Evolutionary conservation across 192 early-diverging fungal species (phyloP).

Genomic region (Coemansia asiatica): DNA sequence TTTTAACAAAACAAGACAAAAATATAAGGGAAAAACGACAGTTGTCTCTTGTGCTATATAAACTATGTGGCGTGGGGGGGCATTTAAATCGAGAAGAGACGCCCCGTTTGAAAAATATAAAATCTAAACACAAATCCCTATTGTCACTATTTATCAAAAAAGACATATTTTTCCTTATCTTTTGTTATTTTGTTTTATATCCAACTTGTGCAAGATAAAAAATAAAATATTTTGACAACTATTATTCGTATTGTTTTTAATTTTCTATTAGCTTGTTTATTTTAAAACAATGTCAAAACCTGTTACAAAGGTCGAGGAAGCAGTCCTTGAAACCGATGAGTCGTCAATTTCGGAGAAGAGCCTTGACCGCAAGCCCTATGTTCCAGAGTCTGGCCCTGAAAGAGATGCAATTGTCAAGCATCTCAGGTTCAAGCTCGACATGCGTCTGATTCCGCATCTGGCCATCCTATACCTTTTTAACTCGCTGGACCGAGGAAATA

Average conservation of each 20-base stretch:
- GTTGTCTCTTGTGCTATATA: too few relatives aligned
- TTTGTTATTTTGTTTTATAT: not conserved
- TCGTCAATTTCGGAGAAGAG: not conserved
- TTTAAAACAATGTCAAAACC: not conserved
- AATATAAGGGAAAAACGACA: too few relatives aligned
- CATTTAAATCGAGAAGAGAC: too few relatives aligned
- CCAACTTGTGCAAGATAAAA: not conserved
- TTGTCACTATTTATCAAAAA: too few relatives aligned
- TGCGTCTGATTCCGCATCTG: conserved; percentile 62
- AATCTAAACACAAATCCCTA: too few relatives aligned
- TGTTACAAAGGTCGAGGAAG: not conserved
- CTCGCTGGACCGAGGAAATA: conserved; percentile 72
- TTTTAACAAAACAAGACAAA: too few relatives aligned
- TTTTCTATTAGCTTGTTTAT: not conserved
- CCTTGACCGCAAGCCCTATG: conserved; percentile 7
- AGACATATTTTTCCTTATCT: not conserved
- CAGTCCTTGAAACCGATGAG: not conserved
- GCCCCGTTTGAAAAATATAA: too few relatives aligned
- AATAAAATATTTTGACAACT: not conserved
- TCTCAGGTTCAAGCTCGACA: conserved; percentile 60
- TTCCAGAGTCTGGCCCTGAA: conserved; percentile 41
- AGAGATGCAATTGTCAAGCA: conserved; percentile 43
- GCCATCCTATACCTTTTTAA: conserved; percentile 67
- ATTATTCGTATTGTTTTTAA: not conserved
- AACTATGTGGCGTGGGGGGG: too few relatives aligned